Percentiles rank a stretch among this genome's conserved stretches.
Evolutionary conservation across 2,329 filamentous ascomycete genomes (phyloP).

Genomic region (Scleromitrula shiraiana): DNA sequence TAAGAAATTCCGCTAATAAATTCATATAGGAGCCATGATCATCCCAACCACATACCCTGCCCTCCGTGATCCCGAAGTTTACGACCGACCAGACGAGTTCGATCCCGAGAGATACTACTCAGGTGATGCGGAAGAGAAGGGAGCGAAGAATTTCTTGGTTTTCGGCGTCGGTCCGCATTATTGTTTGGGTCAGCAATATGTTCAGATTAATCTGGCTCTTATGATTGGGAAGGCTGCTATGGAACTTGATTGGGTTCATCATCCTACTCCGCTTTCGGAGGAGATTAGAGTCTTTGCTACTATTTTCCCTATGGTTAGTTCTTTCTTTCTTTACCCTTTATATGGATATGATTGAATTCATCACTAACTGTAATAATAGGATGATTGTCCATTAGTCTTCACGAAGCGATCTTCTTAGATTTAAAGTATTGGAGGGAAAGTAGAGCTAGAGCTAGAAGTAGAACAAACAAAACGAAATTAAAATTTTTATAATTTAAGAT

Average conservation of each 20-base stretch:
- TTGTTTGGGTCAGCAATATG: constrained; percentile 90
- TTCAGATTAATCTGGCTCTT: constrained; percentile 77
- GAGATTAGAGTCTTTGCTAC: constrained; percentile 98
- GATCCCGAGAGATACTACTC: constrained; percentile 88
- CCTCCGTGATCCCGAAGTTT: constrained; percentile 86
- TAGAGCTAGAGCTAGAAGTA: no score
- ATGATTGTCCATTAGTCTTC: constrained; percentile 11
- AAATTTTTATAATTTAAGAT: neutral
- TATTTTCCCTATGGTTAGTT: constrained; percentile 85
- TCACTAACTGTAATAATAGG: constrained; percentile 6
- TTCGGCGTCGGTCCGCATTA: constrained; percentile 96
- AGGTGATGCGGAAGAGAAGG: constrained; percentile 72
- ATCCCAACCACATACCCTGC: constrained; percentile 86
- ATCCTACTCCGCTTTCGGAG: constrained; percentile 74
- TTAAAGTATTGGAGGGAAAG: no score
- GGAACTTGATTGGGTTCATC: constrained; percentile 82
- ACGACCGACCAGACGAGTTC: constrained; percentile 80
- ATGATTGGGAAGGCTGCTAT: constrained; percentile 88
- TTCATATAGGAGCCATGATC: constrained; percentile 67
- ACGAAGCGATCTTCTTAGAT: constrained; percentile 10
- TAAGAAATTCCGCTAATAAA: constrained; percentile 10
- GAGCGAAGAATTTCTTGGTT: constrained; percentile 90
- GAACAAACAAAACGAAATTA: neutral
- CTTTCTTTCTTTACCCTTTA: neutral
- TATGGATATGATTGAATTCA: neutral